A percentile compares a stretch with the other conserved stretches of the same genome.
phyloP scores from a whole-genome alignment of 768 basidiomycete genomes.

The Serendipita sp. region DNA sequence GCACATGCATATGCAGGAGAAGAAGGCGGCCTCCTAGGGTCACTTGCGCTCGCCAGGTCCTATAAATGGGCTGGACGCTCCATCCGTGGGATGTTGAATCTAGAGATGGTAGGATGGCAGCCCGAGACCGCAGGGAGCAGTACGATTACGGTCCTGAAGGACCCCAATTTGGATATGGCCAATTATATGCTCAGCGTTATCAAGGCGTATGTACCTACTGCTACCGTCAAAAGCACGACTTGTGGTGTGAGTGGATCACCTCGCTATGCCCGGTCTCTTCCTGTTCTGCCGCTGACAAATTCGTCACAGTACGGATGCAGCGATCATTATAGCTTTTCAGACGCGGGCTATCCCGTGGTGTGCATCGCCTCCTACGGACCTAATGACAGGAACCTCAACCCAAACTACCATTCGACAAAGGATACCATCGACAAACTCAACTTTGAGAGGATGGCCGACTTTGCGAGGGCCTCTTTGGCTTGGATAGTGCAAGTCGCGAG shows the following conservation, averaged over 20 bases:
- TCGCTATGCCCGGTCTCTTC: neutral
- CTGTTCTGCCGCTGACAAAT: neutral
- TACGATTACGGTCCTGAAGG: constrained; percentile 2
- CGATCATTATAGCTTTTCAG: constrained; percentile 6
- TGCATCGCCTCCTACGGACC: constrained; percentile 5
- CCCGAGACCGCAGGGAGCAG: neutral
- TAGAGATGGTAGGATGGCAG: constrained; percentile 10
- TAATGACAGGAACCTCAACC: neutral
- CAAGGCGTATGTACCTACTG: constrained; percentile 2
- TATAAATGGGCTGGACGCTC: constrained; percentile 1
- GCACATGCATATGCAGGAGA: constrained; percentile 9
- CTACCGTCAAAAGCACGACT: neutral
- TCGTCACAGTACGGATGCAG: constrained; percentile 6
- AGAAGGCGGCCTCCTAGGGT: constrained; percentile 8
- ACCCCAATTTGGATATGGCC: neutral
- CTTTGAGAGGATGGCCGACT: constrained; percentile 3
- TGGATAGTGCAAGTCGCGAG: constrained; percentile 1
- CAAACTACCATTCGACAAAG: neutral
- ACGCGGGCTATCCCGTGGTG: constrained; percentile 4
- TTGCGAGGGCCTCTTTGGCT: neutral
- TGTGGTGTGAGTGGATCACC: constrained; percentile 5
- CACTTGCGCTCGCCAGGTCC: neutral
- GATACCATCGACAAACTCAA: neutral
- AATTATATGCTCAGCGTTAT: neutral
- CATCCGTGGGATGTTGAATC: constrained; percentile 7